phyloP scores from a whole-genome alignment of 352 stramenopile genomes.

The Phytopythium kandeliae region DNA sequence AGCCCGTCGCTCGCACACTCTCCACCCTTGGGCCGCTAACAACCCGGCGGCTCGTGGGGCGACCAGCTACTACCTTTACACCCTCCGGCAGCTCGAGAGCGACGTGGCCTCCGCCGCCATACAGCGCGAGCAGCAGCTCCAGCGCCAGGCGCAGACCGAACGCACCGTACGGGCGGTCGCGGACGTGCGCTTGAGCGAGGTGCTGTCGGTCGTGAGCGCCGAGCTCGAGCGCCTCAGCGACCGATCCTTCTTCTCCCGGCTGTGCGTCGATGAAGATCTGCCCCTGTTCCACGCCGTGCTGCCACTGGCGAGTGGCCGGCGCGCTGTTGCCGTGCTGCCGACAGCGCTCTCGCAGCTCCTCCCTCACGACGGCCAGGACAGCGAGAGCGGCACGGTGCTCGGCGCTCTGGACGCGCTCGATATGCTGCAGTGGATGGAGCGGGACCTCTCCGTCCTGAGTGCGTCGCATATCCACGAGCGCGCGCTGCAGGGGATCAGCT shows the following conservation, averaged over 20 bases:
- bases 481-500: not conserved
- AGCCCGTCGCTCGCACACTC: not conserved
- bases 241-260: not conserved
- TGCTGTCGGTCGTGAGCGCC: constrained; percentile 1
- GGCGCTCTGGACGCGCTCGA: constrained; percentile 36
- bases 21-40: not conserved
- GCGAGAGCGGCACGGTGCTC: constrained; percentile 19
- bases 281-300: constrained; percentile 53
- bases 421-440: constrained; percentile 44
- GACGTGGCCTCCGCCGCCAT: constrained; percentile 3
- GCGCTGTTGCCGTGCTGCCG: constrained; percentile 29
- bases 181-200: constrained; percentile 21
- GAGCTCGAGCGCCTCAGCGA: not conserved
- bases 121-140: constrained; percentile 4
- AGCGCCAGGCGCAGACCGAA: constrained; percentile 32
- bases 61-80: constrained; percentile 4
- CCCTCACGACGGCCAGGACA: constrained; percentile 10
- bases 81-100: constrained; percentile 7
- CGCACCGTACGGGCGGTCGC: constrained; percentile 32
- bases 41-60: no score
- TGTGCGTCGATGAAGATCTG: constrained; percentile 29
- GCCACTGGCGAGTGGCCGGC: constrained; percentile 39
- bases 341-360: not conserved
- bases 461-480: constrained; percentile 6
- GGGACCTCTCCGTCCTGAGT: constrained; percentile 59